These are phyloP conservation scores for Polyporus tsugae DNA, from an alignment of 1,284 basidiomycete genomes.

Conservation along the genomic window DNA sequence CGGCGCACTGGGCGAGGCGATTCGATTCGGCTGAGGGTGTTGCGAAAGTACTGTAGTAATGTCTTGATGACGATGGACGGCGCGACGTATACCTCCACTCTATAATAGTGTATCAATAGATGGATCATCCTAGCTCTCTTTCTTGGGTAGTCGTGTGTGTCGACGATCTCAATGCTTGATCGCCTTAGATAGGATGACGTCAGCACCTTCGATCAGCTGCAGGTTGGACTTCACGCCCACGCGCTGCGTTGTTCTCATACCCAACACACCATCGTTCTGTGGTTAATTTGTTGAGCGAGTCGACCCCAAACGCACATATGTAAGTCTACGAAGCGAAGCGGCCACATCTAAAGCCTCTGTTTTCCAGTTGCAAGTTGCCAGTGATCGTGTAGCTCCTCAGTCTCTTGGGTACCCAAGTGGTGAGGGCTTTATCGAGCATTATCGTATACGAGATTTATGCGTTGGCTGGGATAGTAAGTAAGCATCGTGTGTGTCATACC, in stretches of 20 bases:
- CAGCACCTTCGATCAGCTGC: background rate
- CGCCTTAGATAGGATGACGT: conserved; percentile 4
- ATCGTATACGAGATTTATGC: background rate
- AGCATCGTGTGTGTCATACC: background rate
- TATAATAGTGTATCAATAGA: conserved; percentile 17
- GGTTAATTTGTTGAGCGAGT: background rate
- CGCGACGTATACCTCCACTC: conserved; percentile 16
- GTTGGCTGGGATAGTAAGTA: background rate
- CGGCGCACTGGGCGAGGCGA: background rate
- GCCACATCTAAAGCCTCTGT: background rate
- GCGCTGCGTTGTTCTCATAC: background rate
- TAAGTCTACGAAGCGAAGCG: background rate
- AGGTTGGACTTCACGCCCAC: background rate
- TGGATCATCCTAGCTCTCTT: conserved; percentile 1
- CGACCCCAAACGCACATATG: background rate
- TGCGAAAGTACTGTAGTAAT: conserved; percentile 8
- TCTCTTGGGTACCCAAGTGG: background rate
- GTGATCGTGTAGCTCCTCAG: background rate
- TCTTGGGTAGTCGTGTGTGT: background rate
- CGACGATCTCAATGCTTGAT: background rate
- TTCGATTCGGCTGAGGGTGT: background rate
- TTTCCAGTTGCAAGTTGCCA: background rate
- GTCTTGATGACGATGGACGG: conserved; percentile 11
- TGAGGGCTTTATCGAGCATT: background rate
- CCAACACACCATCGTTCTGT: background rate